A percentile compares a stretch with the other conserved stretches of the same genome.
These are phyloP conservation scores for Wickerhamiella infanticola DNA, from an alignment of 1,139 yeast species.

Conservation along the genomic window DNA sequence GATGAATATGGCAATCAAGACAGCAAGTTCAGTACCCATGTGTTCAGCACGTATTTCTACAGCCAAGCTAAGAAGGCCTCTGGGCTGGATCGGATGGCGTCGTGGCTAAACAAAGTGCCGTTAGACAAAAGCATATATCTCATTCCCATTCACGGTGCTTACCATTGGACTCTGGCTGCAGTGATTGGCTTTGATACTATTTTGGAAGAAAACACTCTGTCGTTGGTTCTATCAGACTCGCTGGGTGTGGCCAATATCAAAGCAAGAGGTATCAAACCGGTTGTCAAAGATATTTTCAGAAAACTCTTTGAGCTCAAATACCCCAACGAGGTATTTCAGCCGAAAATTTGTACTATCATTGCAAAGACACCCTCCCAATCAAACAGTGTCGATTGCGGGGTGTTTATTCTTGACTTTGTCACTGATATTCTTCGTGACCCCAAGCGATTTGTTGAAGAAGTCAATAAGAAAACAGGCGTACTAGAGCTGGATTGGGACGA, in stretches of 20 bases:
- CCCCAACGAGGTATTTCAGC: conserved; percentile 42
- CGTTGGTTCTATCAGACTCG: conserved; percentile 52
- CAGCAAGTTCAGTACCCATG: conserved; percentile 31
- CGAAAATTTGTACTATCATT: conserved; percentile 26
- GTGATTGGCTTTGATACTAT: conserved; percentile 31
- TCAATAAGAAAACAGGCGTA: background rate
- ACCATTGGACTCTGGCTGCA: conserved; percentile 81
- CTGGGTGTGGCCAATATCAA: conserved; percentile 22
- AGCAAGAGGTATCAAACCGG: conserved; percentile 7
- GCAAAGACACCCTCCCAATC: conserved; percentile 71
- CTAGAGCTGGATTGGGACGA: background rate
- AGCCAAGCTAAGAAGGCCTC: conserved; percentile 34
- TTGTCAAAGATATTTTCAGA: conserved; percentile 24
- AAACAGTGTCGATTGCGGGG: conserved; percentile 90
- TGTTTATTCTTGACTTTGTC: conserved; percentile 73
- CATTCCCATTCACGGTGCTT: conserved; percentile 64
- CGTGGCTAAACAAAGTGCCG: conserved; percentile 68
- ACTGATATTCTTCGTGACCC: conserved; percentile 46
- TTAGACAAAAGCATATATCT: conserved; percentile 46
- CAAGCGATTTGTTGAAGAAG: conserved; percentile 28
- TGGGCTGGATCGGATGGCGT: conserved; percentile 48
- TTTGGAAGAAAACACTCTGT: conserved; percentile 6
- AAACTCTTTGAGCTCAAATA: conserved; percentile 35
- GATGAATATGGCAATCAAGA: conserved; percentile 9
- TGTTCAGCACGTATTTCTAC: conserved; percentile 77